Evolutionary conservation across 495 filamentous ascomycete species (phyloP).

Genomic region (Daldinia decipiens): DNA sequence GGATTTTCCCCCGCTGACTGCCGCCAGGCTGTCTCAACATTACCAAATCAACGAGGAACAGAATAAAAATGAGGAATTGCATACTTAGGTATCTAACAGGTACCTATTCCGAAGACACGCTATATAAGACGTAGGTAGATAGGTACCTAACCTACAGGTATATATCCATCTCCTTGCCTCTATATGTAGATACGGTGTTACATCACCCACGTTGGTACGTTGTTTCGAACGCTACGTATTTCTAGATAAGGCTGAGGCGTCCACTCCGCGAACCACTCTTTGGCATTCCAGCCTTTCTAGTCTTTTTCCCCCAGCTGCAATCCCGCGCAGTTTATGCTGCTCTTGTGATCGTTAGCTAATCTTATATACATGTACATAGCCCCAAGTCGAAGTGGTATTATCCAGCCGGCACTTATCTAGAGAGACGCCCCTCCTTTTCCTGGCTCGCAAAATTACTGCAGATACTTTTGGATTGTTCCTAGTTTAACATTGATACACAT

Average conservation of each 20-base stretch:
- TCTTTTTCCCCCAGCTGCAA: background rate
- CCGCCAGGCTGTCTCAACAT: background rate
- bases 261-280: constrained; percentile 17
- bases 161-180: background rate
- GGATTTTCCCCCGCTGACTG: background rate
- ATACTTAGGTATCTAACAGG: background rate
- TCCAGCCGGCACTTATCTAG: background rate
- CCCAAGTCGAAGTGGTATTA: constrained; percentile 5
- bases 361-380: constrained; percentile 20
- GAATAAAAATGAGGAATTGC: background rate
- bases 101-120: background rate
- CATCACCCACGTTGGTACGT: background rate
- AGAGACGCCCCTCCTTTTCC: constrained; percentile 14
- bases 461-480: constrained; percentile 19
- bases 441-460: constrained; percentile 7
- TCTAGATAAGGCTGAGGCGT: constrained; percentile 30
- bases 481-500: constrained; percentile 5
- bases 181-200: constrained; percentile 10
- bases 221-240: background rate
- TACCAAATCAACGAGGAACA: background rate
- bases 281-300: background rate
- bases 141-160: background rate
- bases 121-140: too few species aligned
- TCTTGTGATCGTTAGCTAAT: constrained; percentile 28
- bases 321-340: background rate